phyloP scores from a whole-genome alignment of 2,329 filamentous ascomycete genomes.

The Chaetomium olivaceum region DNA sequence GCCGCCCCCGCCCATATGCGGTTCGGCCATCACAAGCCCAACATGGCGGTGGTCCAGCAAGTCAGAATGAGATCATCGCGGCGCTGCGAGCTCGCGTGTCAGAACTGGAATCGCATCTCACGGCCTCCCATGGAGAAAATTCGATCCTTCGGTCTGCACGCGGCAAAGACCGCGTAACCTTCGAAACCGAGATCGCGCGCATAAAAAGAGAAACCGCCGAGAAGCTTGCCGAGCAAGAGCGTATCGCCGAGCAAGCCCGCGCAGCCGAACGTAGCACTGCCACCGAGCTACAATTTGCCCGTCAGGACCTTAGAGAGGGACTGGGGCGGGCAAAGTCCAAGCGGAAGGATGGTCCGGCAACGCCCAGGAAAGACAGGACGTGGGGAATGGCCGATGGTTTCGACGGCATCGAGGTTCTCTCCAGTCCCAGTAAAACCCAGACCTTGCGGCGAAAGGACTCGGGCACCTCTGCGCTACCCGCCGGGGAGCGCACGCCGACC shows the following conservation, averaged over 20 bases:
- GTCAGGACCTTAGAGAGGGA: constrained; percentile 69
- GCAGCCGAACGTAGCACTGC: constrained; percentile 64
- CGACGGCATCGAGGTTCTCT: constrained; percentile 62
- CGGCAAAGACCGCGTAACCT: constrained; percentile 60
- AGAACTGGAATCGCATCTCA: constrained; percentile 57
- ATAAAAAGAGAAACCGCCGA: constrained; percentile 66
- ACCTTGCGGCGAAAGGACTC: constrained; percentile 43
- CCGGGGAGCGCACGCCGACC: constrained; percentile 60
- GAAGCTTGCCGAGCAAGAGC: constrained; percentile 62
- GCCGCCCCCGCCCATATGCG: constrained; percentile 35
- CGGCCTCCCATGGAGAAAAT: constrained; percentile 68
- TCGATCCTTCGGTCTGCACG: constrained; percentile 73
- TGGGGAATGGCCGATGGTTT: constrained; percentile 73
- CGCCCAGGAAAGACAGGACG: constrained; percentile 63
- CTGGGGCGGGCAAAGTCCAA: constrained; percentile 46
- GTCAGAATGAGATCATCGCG: constrained; percentile 44
- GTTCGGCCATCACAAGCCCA: constrained; percentile 39
- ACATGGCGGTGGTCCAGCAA: constrained; percentile 29
- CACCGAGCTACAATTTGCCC: constrained; percentile 71
- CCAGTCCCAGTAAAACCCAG: constrained; percentile 55
- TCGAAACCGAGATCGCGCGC: constrained; percentile 62
- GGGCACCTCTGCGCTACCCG: constrained; percentile 46
- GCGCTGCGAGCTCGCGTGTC: constrained; percentile 55
- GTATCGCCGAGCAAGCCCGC: constrained; percentile 63
- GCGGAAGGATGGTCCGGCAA: constrained; percentile 46